Percentiles rank a stretch among this genome's conserved stretches.
Evolutionary conservation across 2,329 filamentous ascomycete species (phyloP).

Genomic region (Drechslerella dactyloides): DNA sequence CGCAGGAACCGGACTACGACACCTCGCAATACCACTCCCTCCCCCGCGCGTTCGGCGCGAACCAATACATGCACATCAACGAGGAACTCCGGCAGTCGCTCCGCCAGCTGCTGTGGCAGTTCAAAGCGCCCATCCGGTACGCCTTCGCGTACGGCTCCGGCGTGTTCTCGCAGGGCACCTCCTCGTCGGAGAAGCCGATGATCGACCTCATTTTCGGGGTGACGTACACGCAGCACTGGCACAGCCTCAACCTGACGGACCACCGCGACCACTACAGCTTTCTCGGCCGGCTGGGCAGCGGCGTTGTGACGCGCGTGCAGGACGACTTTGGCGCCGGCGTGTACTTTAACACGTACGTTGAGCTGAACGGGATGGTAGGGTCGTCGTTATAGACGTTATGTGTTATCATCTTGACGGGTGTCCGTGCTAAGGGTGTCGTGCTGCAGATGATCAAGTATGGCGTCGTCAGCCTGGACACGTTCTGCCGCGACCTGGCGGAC

Average conservation of each 20-base stretch:
- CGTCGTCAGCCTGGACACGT: constrained; percentile 89
- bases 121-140: constrained; percentile 90
- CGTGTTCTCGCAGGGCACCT: constrained; percentile 78
- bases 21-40: constrained; percentile 58
- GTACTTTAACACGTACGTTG: constrained; percentile 96
- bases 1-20: constrained; percentile 47
- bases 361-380: constrained; percentile 77
- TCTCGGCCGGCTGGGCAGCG: constrained; percentile 81
- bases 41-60: constrained; percentile 85
- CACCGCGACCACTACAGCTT: constrained; percentile 92
- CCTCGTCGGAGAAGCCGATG: constrained; percentile 64
- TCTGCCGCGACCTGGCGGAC: constrained; percentile 82
- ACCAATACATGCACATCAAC: constrained; percentile 95
- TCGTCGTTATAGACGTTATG: neutral
- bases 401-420: neutral
- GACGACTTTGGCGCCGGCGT: constrained; percentile 89
- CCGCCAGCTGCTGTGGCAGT: constrained; percentile 85
- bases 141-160: constrained; percentile 97
- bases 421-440: neutral
- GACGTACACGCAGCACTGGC: constrained; percentile 93
- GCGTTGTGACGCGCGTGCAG: constrained; percentile 81
- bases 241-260: constrained; percentile 86
- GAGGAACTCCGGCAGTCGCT: constrained; percentile 92
- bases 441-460: constrained; percentile 88
- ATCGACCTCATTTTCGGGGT: constrained; percentile 99